Conservation (phyloP, 768 basidiomycete species). For the Krasilnikovozyma curviuscula region DNA sequence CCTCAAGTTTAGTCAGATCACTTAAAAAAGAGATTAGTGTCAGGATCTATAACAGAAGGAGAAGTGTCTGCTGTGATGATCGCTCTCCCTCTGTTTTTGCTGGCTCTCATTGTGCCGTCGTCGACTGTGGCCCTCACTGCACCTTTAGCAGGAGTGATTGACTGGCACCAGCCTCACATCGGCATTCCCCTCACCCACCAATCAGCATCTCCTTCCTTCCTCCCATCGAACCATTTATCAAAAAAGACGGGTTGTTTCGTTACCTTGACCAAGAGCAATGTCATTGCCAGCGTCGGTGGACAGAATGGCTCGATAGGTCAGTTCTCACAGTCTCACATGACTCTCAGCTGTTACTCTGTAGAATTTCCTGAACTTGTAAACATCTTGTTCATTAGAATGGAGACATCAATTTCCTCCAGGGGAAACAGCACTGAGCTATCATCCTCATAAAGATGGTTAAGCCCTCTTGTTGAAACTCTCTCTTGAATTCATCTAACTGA, state of each 20-base stretch:
- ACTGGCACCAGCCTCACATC: slow-evolving; percentile 66
- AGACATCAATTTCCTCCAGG: slow-evolving; percentile 51
- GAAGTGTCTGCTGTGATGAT: no score
- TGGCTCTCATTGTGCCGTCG: not conserved
- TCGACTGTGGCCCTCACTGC: slow-evolving; percentile 20
- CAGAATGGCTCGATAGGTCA: slow-evolving; percentile 52
- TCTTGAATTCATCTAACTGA: not conserved
- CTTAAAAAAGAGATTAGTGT: no score
- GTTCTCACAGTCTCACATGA: slow-evolving; percentile 14
- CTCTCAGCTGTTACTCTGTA: not conserved
- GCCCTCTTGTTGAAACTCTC: slow-evolving; percentile 11
- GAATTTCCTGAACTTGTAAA: not conserved
- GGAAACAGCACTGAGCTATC: slow-evolving; percentile 49
- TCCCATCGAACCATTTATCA: not conserved
- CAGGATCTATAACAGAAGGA: no score
- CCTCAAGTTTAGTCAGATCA: no score
- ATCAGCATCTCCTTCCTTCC: slow-evolving; percentile 6
- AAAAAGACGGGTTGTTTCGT: slow-evolving; percentile 27
- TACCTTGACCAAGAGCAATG: slow-evolving; percentile 51
- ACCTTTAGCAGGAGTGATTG: slow-evolving; percentile 33
- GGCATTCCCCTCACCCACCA: slow-evolving; percentile 48
- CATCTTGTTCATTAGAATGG: slow-evolving; percentile 39
- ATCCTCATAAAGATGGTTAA: slow-evolving; percentile 40
- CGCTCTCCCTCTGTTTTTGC: not conserved
- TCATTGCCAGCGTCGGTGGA: slow-evolving; percentile 52